These are phyloP conservation scores for Choiromyces venosus DNA, from an alignment of 495 filamentous ascomycete species.

Conservation along the genomic window DNA sequence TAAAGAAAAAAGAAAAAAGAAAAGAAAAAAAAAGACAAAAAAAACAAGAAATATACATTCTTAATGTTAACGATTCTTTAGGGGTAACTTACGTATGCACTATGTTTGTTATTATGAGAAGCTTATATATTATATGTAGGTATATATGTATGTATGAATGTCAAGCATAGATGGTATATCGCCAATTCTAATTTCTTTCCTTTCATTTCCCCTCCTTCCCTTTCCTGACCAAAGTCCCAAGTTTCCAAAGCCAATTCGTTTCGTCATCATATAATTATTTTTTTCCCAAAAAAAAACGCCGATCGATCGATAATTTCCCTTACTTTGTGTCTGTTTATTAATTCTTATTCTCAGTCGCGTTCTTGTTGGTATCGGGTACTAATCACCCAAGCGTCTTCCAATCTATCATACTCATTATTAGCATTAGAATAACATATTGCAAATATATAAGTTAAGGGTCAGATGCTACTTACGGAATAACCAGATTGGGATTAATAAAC, in stretches of 20 bases:
- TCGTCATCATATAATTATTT: not conserved
- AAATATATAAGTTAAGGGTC: not conserved
- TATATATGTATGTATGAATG: too few relatives aligned
- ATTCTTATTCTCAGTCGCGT: not conserved
- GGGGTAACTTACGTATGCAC: not conserved
- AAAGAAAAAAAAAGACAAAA: too few relatives aligned
- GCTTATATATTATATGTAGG: too few relatives aligned
- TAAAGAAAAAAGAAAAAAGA: too few relatives aligned
- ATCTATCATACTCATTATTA: not conserved
- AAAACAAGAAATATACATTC: too few relatives aligned
- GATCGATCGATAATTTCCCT: not conserved
- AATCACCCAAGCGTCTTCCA: not conserved
- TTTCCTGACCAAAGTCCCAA: too few relatives aligned
- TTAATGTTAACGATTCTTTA: too few relatives aligned
- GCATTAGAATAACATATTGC: not conserved
- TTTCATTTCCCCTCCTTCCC: too few relatives aligned
- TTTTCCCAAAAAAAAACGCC: not conserved
- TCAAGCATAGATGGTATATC: not conserved
- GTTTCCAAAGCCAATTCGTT: not conserved
- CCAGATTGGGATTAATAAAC: slow-evolving; percentile 72
- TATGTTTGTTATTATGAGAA: not conserved
- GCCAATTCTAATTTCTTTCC: not conserved
- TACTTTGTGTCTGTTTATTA: not conserved
- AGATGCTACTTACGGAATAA: slow-evolving; percentile 53
- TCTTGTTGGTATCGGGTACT: not conserved